Evolutionary conservation across 441 rosid species (phyloP).

Genomic region (Populus hybrid): DNA sequence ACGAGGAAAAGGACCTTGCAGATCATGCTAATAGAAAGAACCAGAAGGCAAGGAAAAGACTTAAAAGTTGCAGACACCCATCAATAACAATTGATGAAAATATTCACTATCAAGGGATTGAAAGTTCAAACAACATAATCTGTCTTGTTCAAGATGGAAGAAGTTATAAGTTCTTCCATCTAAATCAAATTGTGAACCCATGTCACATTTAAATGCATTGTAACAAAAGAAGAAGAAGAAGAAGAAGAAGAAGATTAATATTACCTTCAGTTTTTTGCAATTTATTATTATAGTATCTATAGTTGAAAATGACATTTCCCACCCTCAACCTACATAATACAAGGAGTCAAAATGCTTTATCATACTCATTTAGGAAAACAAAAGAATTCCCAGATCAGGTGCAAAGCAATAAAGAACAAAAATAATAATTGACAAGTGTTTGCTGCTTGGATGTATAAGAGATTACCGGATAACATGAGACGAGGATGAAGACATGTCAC

Average conservation of each 20-base stretch:
- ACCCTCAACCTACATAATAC: constrained; percentile 74
- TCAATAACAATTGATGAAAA: not conserved
- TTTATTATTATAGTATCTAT: constrained; percentile 86
- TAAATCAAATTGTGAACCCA: not conserved
- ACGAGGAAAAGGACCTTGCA: not conserved
- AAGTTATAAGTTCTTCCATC: not conserved
- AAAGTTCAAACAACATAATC: not conserved
- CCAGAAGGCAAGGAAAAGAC: not conserved
- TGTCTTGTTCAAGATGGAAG: not conserved
- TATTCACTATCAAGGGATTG: constrained; percentile 1
- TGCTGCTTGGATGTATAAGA: not conserved
- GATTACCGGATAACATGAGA: constrained; percentile 77
- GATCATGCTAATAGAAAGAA: constrained; percentile 1
- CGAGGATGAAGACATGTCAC: constrained; percentile 65
- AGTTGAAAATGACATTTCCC: constrained; percentile 92
- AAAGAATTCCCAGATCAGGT: not conserved
- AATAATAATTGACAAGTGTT: not conserved
- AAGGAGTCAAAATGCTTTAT: constrained; percentile 12
- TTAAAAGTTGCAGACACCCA: not conserved
- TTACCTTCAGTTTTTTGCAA: constrained; percentile 95
- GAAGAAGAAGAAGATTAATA: constrained; percentile 10
- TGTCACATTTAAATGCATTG: not conserved
- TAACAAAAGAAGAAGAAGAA: constrained; percentile 4
- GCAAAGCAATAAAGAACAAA: not conserved
- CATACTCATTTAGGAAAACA: constrained; percentile 5